phyloP scores from a whole-genome alignment of 768 basidiomycete species.

The Boletellus ananiceps region DNA sequence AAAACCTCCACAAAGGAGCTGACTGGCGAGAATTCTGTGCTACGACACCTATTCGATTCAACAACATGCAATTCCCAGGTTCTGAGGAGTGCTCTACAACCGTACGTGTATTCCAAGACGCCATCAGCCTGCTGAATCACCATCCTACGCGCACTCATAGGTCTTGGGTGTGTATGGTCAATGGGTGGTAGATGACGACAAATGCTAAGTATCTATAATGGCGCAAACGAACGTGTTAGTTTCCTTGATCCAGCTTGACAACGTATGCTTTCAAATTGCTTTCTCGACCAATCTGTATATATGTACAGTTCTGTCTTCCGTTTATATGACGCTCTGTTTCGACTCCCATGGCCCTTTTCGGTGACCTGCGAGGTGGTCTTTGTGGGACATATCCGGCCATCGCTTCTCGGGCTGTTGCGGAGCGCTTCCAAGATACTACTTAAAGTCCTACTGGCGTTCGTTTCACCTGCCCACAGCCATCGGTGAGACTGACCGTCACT shows the following conservation, averaged over 20 bases:
- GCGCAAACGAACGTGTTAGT: too few relatives aligned
- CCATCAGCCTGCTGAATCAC: too few relatives aligned
- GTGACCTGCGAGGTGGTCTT: not conserved
- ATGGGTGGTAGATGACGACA: constrained; percentile 10
- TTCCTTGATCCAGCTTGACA: too few relatives aligned
- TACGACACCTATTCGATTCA: constrained; percentile 29
- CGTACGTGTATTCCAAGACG: constrained; percentile 2
- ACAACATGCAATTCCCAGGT: constrained; percentile 19
- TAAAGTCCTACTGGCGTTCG: not conserved
- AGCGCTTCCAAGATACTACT: not conserved
- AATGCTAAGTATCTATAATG: constrained; percentile 8
- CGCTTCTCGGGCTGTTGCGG: not conserved
- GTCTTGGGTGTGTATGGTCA: too few relatives aligned
- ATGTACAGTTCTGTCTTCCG: too few relatives aligned
- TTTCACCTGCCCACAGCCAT: not conserved
- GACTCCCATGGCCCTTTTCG: too few relatives aligned
- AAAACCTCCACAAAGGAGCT: constrained; percentile 19
- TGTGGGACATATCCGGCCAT: not conserved
- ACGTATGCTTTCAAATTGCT: too few relatives aligned
- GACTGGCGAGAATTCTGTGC: constrained; percentile 36
- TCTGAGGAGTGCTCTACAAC: constrained; percentile 14
- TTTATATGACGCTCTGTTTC: too few relatives aligned
- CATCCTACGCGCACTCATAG: too few relatives aligned
- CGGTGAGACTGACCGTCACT: not conserved
- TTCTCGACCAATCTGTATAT: too few relatives aligned